Base-by-base conservation (phyloP, 331 rosid genomes). In the Dryas integrifolia region DNA sequence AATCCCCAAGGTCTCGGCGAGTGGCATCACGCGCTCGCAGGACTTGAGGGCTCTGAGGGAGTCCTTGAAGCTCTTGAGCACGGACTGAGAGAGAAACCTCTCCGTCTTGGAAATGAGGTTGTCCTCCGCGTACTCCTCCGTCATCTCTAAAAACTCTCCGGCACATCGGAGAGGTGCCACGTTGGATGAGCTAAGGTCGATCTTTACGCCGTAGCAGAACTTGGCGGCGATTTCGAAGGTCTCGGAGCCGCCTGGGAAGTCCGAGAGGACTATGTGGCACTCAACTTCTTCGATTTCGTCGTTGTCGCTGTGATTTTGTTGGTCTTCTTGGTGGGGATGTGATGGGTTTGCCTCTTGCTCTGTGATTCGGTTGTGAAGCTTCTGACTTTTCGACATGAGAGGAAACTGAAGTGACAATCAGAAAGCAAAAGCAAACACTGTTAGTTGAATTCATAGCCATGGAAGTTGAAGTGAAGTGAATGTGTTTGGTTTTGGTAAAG, bases 141-240 rank as follows among this genome's bases (percentile, higher is more conserved):
- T 89, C 98, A 94, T 94, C 12, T 91, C 97, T 38, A 94, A 84
- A 76, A 85, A 88, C 83, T 94, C 97, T 1, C 96, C 98, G 53
- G 98, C 98, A 75, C 98, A 94, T 13, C 98, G 96, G 61, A 94
- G 94, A 4, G 89, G 84, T 14, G 86, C 97, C 15, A 85, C 97
- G 77, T 89, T 94, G 83, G 89, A 61, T 53, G 97, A 65, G 72
- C 83, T 81, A 38, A 91, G 62, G 65, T 94, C 98, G 59, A 87
- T 82, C 80, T 89, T 94, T 64, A 94, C 98, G 38, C 98, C 97
- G 56, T 94, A 94, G 77, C 96, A 91, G 77, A 89, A 94, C 83
- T 94, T 94, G 12, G 97, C 94, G 8, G 97, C 97, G 79, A 83
- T 75, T 77, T 94, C 98, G 40, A 94, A 91, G 50, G 91, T 83